A percentile compares a stretch with the other conserved stretches of the same genome.
phyloP scores from a whole-genome alignment of 257 asterid genomes.

The Cynanchum wilfordii region DNA sequence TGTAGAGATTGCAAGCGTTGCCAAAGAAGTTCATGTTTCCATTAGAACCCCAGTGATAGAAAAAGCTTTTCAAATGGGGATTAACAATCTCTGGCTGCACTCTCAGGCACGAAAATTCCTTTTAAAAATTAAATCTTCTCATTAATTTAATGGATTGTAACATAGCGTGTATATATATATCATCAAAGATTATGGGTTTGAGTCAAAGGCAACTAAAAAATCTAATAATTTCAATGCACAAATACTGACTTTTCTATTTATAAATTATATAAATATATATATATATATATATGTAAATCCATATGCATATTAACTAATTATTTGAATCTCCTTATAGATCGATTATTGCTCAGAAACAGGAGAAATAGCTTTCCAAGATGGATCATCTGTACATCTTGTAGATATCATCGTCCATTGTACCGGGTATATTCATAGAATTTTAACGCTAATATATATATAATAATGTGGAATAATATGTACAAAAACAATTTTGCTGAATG shows the following conservation, averaged over 20 bases:
- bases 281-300: too few species aligned
- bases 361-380: constrained; percentile 48
- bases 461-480: too few species aligned
- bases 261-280: too few species aligned
- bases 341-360: constrained; percentile 41
- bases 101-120: constrained; percentile 4
- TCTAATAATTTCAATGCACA: too few species aligned
- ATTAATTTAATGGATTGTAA: background rate
- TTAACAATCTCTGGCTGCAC: constrained; percentile 20
- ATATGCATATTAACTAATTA: too few species aligned
- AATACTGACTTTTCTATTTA: too few species aligned
- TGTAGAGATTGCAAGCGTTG: constrained; percentile 31
- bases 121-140: background rate
- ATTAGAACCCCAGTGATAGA: constrained; percentile 27
- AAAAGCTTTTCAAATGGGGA: constrained; percentile 20
- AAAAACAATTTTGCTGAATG: too few species aligned
- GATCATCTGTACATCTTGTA: constrained; percentile 32
- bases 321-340: background rate
- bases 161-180: too few species aligned
- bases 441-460: too few species aligned
- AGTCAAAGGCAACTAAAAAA: too few species aligned
- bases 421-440: constrained; percentile 27
- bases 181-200: too few species aligned
- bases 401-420: constrained; percentile 58
- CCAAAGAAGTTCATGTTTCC: constrained; percentile 59